These are phyloP conservation scores for Fusarium sp. DNA, from an alignment of 2,329 filamentous ascomycete species.

Conservation along the genomic window DNA sequence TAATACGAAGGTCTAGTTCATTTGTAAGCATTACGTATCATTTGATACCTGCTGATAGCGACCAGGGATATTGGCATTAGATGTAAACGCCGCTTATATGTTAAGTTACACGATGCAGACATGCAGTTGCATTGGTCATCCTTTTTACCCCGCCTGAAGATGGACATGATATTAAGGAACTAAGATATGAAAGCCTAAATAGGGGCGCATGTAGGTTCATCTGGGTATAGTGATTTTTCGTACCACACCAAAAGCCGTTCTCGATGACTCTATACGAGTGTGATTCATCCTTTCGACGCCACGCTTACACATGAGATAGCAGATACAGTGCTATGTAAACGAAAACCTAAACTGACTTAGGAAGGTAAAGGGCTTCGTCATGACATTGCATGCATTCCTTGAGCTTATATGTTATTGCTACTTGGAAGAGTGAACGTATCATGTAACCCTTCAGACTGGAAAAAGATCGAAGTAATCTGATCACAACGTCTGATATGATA, in stretches of 20 bases:
- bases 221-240: not conserved
- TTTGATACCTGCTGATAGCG: not conserved
- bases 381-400: not conserved
- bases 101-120: not conserved
- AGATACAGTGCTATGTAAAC: not conserved
- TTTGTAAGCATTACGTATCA: not conserved
- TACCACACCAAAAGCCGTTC: not conserved
- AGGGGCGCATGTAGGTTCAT: not conserved
- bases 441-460: not conserved
- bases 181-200: not conserved
- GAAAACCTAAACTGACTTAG: not conserved
- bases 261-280: not conserved
- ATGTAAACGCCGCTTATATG: not conserved
- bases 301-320: not conserved
- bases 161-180: not conserved
- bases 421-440: not conserved
- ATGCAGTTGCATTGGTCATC: not conserved
- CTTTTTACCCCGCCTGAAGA: not conserved
- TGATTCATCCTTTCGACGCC: not conserved
- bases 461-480: not conserved
- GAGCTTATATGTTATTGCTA: not conserved
- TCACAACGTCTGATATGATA: not conserved
- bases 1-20: not conserved
- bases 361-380: not conserved
- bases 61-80: not conserved